phyloP scores from a whole-genome alignment of 768 basidiomycete genomes.

The Naganishia onofrii region DNA sequence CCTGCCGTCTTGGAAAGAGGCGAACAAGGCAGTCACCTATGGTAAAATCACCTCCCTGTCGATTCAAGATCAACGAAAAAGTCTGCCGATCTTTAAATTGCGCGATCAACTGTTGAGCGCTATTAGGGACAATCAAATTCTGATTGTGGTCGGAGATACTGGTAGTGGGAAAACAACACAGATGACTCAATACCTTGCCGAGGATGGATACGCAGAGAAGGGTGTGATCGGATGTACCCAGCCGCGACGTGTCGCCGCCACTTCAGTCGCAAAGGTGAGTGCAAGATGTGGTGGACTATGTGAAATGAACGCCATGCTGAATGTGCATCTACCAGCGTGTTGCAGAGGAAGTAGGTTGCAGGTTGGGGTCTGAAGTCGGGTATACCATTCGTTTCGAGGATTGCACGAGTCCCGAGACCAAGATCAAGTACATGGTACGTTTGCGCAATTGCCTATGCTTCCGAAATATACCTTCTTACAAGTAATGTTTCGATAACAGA shows the following conservation, averaged over 20 bases:
- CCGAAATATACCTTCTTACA: not conserved
- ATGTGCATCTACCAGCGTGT: slow-evolving; percentile 62
- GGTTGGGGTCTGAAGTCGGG: slow-evolving; percentile 94
- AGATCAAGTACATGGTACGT: slow-evolving; percentile 91
- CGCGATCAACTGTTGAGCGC: slow-evolving; percentile 85
- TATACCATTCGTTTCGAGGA: slow-evolving; percentile 99
- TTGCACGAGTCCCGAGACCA: slow-evolving; percentile 95
- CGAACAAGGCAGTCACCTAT: slow-evolving; percentile 89
- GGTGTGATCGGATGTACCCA: slow-evolving; percentile 96
- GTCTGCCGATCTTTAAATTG: slow-evolving; percentile 90
- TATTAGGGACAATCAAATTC: slow-evolving; percentile 88
- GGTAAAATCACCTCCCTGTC: slow-evolving; percentile 86
- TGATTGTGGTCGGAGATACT: slow-evolving; percentile 97
- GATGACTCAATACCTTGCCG: slow-evolving; percentile 97
- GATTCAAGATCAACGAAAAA: slow-evolving; percentile 89
- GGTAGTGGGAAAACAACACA: slow-evolving; percentile 99
- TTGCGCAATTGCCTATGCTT: not conserved
- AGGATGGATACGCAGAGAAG: slow-evolving; percentile 84
- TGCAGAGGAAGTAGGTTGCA: slow-evolving; percentile 94
- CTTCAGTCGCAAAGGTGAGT: slow-evolving; percentile 83
- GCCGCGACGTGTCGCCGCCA: slow-evolving; percentile 97
- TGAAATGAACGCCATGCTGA: not conserved
- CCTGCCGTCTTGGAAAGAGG: slow-evolving; percentile 83
- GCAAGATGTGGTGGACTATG: not conserved
- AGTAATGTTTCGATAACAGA: slow-evolving; percentile 50